Percentiles rank a stretch among this genome's conserved stretches.
Conservation (phyloP, 192 early-diverging fungal species). For the Backusella sp. region DNA sequence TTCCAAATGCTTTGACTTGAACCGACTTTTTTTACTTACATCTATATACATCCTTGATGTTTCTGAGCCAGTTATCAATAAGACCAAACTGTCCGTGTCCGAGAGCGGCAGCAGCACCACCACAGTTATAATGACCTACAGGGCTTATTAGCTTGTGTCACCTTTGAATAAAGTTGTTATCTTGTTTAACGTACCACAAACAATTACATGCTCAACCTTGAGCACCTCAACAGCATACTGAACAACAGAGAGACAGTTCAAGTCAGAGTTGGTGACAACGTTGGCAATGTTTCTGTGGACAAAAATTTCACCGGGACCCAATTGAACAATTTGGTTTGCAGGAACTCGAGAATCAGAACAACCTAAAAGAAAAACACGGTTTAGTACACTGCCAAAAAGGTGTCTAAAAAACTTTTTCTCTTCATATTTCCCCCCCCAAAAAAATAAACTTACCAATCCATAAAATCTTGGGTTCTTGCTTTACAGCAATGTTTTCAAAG, state of each 20-base stretch:
- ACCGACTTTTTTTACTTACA: constrained; percentile 46
- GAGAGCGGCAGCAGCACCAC: constrained; percentile 66
- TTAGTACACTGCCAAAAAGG: background rate
- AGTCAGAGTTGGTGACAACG: constrained; percentile 77
- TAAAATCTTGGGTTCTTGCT: constrained; percentile 82
- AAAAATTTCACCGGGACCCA: constrained; percentile 85
- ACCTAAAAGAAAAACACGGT: constrained; percentile 37
- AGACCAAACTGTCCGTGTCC: constrained; percentile 63
- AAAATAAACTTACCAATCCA: constrained; percentile 66
- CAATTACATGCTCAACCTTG: constrained; percentile 90
- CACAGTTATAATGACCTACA: constrained; percentile 65
- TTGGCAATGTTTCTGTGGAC: constrained; percentile 98
- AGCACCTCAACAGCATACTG: constrained; percentile 93
- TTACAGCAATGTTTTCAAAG: constrained; percentile 65
- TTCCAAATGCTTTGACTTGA: too few species aligned
- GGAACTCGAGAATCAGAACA: constrained; percentile 95
- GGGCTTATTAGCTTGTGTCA: background rate
- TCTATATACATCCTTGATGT: constrained; percentile 81
- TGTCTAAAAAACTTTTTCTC: too few species aligned
- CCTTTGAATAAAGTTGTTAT: background rate
- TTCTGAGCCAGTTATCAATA: constrained; percentile 91
- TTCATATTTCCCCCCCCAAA: background rate
- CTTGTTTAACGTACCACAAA: constrained; percentile 62
- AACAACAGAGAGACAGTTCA: constrained; percentile 80
- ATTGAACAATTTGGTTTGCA: constrained; percentile 70